Evolutionary conservation across 2,329 filamentous ascomycete genomes (phyloP), one percentile per base, ranked within the genome.

Genomic region (Lecanicillium sp.): DNA sequence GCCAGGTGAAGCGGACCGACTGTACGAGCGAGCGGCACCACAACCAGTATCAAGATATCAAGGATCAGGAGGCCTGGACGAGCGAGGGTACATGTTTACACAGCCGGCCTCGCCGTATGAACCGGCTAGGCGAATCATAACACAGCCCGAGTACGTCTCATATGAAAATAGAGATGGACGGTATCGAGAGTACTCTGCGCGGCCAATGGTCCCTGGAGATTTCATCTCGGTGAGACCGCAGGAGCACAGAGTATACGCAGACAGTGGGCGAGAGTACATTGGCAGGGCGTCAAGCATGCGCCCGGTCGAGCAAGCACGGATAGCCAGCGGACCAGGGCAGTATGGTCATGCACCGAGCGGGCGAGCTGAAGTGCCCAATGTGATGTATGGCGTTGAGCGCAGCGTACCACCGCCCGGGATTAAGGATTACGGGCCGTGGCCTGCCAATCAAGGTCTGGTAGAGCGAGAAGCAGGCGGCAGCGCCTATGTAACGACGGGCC

Each of bases 11-110:
- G 67, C 72, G 20, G 77, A 82, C 48, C 60, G 81, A 44, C 65
- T 84, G 36, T 89, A 90, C 56, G 87, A 91, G 58, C 77, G 84
- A 55, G 66, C 73, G 11, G 70, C 74, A 1, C 69, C 72, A 19
- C 74, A 77, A 29, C 70, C 77, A 37, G 60, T 72, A 5, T 74
- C 77, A 4, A 73, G 76, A 50, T 72, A 76, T 49, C 63, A 76
- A 4, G 69, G 58, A 8, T 57, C 71, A 17, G 67, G 71, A 8
- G 63, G 70, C 2, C 73, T 72, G 48, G 71, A 75, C 21, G 78
- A 82, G 23, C 71, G 73, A 19, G 65, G 66, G 4, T 55, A 72
- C 21, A 57, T 78, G 4, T 82, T 81, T 54, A 64, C 70, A 40
- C 67, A 72, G 47, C 57, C 72, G 2, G 71, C 82, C 3, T 78